Evolutionary conservation across 2,329 filamentous ascomycete genomes (phyloP).

Genomic region (Pseudogymnoascus sp.): DNA sequence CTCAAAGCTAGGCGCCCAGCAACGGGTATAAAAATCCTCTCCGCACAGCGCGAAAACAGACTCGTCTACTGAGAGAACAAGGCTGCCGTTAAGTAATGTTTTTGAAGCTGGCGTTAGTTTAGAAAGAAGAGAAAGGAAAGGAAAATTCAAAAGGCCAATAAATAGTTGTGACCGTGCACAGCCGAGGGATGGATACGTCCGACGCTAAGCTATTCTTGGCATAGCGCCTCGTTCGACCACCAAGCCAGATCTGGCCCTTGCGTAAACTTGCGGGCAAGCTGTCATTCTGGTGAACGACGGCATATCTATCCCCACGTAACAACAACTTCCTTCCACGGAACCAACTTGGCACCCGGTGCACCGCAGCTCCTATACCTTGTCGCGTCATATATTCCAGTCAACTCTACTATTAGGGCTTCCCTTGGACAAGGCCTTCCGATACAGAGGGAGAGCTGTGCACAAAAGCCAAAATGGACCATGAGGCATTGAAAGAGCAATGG

Average conservation of each 20-base stretch:
- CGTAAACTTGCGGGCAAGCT: constrained; percentile 10
- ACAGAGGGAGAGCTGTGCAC: constrained; percentile 2
- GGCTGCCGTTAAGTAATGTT: constrained; percentile 52
- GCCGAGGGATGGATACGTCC: constrained; percentile 26
- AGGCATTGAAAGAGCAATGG: constrained; percentile 91
- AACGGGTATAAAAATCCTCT: constrained; percentile 53
- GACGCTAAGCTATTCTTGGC: constrained; percentile 17
- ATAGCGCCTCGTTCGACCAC: neutral
- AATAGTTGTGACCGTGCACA: constrained; percentile 24
- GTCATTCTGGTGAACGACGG: constrained; percentile 9
- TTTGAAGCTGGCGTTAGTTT: constrained; percentile 41
- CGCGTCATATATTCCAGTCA: constrained; percentile 3
- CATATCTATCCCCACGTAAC: constrained; percentile 7
- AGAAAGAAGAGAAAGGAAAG: constrained; percentile 32
- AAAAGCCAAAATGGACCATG: constrained; percentile 67
- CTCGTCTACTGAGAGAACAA: constrained; percentile 39
- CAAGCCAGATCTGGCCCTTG: constrained; percentile 8
- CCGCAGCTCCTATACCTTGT: neutral
- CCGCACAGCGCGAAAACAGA: constrained; percentile 63
- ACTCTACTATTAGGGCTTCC: neutral
- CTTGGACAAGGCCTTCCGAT: constrained; percentile 6
- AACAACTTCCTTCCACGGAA: constrained; percentile 6
- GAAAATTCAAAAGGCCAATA: constrained; percentile 25
- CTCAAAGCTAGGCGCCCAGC: constrained; percentile 66
- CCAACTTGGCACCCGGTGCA: constrained; percentile 7